Base-by-base conservation (phyloP, 805 yeast genomes). In the Metschnikowia cerradonensis region DNA sequence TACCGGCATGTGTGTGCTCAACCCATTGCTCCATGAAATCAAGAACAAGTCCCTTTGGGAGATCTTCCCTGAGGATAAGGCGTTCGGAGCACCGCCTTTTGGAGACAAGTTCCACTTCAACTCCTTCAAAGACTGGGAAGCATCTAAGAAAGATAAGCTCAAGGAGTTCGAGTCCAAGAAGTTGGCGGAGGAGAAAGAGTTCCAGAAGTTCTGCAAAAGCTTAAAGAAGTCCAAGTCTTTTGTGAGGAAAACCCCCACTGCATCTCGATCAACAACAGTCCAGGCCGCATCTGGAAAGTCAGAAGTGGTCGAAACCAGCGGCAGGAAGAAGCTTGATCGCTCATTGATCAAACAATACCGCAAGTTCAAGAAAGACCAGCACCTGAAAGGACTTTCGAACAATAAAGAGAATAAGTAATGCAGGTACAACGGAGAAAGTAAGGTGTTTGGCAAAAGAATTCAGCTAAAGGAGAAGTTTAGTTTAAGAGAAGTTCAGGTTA, bases 21-120 rank as follows among this genome's bases (percentile, higher is more conserved):
- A 71, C 50, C 68, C 70, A 1, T 60, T 61, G 22, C 60, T 72
- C 47, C 63, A 66, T 30, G 68, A 66, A 42, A 63, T 73, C 17
- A 70, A 68, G 48, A 75, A 74, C 52, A 73, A 67, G 32, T 70
- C 66, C 49, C 63, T 74, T 36, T 72, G 77, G 77, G 63, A 69
- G 17, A 44, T 70, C 39, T 60, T 69, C 22, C 77, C 77, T 3
- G 62, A 61, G 37, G 69, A 63, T 20, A 64, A 65, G 50, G 50
- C 64, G 31, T 72, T 66, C 56, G 74, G 71, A 7, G 53, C 57
- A 3, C 70, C 71, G 7, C 76, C 76, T 1, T 71, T 65, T 48
- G 74, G 69, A 26, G 52, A 54, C 20, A 59, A 52, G 6, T 52
- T 58, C 14, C 53, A 63, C 39, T 48, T 59, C 41, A 43, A 59